A percentile compares a stretch with the other conserved stretches of the same genome.
These are phyloP conservation scores for Verticillium alfalfae DNA, from an alignment of 2,329 filamentous ascomycete species.

Conservation along the genomic window DNA sequence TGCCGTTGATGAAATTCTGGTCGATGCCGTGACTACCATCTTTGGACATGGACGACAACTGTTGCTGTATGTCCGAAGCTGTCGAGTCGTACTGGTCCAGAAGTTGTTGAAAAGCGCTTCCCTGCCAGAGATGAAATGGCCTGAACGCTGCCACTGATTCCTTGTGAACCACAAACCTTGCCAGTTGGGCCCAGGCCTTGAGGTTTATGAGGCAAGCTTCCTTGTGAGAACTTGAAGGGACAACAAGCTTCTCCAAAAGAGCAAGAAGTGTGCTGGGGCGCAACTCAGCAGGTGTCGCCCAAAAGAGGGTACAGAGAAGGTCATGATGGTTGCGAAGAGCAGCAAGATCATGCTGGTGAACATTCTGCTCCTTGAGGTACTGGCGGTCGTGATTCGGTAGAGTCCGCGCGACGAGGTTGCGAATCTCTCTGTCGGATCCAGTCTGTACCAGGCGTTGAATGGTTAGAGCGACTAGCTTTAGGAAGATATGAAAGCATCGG, in stretches of 20 bases:
- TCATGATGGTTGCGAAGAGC: conserved; percentile 65
- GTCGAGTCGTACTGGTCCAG: conserved; percentile 53
- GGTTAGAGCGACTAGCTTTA: conserved; percentile 57
- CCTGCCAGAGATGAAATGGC: conserved; percentile 43
- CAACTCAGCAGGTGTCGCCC: conserved; percentile 51
- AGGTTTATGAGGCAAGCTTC: conserved; percentile 61
- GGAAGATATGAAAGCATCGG: conserved; percentile 61
- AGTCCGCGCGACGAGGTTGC: conserved; percentile 55
- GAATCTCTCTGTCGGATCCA: conserved; percentile 50
- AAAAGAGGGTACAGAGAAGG: conserved; percentile 60
- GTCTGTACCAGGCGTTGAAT: conserved; percentile 44
- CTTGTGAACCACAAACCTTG: conserved; percentile 45
- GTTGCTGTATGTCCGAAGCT: conserved; percentile 49
- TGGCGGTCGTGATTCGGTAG: conserved; percentile 62
- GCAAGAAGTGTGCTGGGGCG: conserved; percentile 38
- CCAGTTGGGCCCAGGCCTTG: conserved; percentile 57
- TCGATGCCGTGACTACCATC: conserved; percentile 36
- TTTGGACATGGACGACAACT: conserved; percentile 43
- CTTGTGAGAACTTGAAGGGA: conserved; percentile 56
- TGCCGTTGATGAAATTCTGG: conserved; percentile 38
- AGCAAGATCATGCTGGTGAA: conserved; percentile 56
- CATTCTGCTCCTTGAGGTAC: conserved; percentile 55
- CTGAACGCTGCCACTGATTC: conserved; percentile 43
- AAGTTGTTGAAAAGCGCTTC: conserved; percentile 50
- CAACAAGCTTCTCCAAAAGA: conserved; percentile 51